phyloP scores from a whole-genome alignment of 306 rosid genomes.

The Albizia julibrissin region DNA sequence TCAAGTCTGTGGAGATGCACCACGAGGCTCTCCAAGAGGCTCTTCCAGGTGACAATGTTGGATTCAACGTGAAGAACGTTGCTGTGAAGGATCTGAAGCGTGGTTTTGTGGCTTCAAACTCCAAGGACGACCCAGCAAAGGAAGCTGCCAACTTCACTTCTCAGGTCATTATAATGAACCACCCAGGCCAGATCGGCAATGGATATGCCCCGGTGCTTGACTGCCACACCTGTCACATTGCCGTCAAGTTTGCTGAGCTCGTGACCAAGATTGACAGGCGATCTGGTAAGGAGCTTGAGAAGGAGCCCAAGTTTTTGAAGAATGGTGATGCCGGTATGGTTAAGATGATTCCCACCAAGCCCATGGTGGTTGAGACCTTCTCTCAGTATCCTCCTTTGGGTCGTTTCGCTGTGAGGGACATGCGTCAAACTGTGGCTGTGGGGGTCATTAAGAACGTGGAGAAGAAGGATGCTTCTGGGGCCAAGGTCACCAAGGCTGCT shows the following conservation, averaged over 20 bases:
- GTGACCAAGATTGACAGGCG: slow-evolving; percentile 58
- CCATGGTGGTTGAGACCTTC: slow-evolving; percentile 92
- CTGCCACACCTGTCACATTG: slow-evolving; percentile 68
- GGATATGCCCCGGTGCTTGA: slow-evolving; percentile 94
- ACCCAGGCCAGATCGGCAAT: slow-evolving; percentile 90
- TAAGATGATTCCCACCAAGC: slow-evolving; percentile 90
- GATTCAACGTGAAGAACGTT: slow-evolving; percentile 94
- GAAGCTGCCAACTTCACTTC: slow-evolving; percentile 87
- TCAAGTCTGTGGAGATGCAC: slow-evolving; percentile 55
- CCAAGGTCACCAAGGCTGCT: slow-evolving; percentile 67
- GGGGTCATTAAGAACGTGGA: slow-evolving; percentile 88
- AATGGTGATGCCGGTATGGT: slow-evolving; percentile 88
- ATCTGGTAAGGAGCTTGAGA: slow-evolving; percentile 51
- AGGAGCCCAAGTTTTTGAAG: slow-evolving; percentile 58
- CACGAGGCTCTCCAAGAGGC: slow-evolving; percentile 44
- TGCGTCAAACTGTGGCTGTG: slow-evolving; percentile 95
- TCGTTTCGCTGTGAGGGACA: slow-evolving; percentile 88
- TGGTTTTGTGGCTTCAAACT: slow-evolving; percentile 87
- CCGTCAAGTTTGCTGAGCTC: slow-evolving; percentile 52
- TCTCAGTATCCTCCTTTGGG: slow-evolving; percentile 86
- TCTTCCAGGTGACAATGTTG: slow-evolving; percentile 54
- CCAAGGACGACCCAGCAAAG: slow-evolving; percentile 97
- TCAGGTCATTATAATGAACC: slow-evolving; percentile 92
- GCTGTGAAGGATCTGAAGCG: slow-evolving; percentile 97
- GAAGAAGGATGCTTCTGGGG: slow-evolving; percentile 83